phyloP scores from a whole-genome alignment of 2,329 filamentous ascomycete genomes.

The Microcyclospora tardicrescens region DNA sequence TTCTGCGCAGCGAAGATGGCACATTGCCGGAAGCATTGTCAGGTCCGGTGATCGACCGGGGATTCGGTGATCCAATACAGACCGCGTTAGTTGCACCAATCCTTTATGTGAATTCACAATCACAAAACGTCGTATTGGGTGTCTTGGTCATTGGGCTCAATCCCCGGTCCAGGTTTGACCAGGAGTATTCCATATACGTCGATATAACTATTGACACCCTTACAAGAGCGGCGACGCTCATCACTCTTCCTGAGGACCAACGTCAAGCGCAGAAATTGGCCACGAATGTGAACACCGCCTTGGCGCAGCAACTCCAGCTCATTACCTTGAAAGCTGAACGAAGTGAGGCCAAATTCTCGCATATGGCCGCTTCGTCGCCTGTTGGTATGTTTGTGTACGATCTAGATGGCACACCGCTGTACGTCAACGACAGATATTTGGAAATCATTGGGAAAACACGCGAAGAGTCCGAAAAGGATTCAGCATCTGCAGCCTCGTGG shows the following conservation, averaged over 20 bases:
- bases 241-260: slow-evolving; percentile 26
- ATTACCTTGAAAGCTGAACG: slow-evolving; percentile 20
- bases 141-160: slow-evolving; percentile 29
- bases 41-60: slow-evolving; percentile 20
- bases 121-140: slow-evolving; percentile 23
- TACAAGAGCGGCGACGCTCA: slow-evolving; percentile 26
- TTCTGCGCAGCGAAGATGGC: slow-evolving; percentile 20
- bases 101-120: slow-evolving; percentile 15
- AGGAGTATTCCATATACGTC: slow-evolving; percentile 27
- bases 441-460: slow-evolving; percentile 20
- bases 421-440: slow-evolving; percentile 30
- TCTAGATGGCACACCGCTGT: slow-evolving; percentile 23
- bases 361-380: slow-evolving; percentile 27
- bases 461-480: slow-evolving; percentile 7
- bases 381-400: slow-evolving; percentile 28
- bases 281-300: slow-evolving; percentile 25
- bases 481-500: slow-evolving; percentile 2
- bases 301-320: slow-evolving; percentile 22
- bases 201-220: slow-evolving; percentile 25
- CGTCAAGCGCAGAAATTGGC: slow-evolving; percentile 21
- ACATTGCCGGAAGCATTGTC: slow-evolving; percentile 17
- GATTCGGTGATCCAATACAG: slow-evolving; percentile 24
- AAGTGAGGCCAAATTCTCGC: slow-evolving; percentile 26
- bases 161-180: slow-evolving; percentile 26
- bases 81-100: slow-evolving; percentile 25